Evolutionary conservation across 257 asterid species (phyloP).

Genomic region (Plantago major): DNA sequence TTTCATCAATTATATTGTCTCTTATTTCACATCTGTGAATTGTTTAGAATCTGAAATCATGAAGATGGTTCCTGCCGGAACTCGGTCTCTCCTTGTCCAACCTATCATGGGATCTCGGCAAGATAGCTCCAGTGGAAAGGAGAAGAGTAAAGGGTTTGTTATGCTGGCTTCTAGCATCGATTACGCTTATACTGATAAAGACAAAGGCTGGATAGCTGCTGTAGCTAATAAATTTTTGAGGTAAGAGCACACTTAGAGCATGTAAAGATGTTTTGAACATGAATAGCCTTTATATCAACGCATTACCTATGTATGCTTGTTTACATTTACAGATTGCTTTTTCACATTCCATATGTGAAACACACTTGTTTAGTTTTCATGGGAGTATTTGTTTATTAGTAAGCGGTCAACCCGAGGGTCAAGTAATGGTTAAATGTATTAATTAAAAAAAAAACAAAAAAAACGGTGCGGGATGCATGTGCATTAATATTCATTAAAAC

Average conservation of each 20-base stretch:
- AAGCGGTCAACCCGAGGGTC: too few relatives aligned
- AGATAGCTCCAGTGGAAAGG: constrained; percentile 22
- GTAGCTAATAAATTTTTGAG: constrained; percentile 64
- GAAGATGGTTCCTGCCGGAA: constrained; percentile 75
- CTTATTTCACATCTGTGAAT: constrained; percentile 8
- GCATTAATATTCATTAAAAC: too few relatives aligned
- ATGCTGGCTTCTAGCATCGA: constrained; percentile 69
- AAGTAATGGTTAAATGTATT: too few relatives aligned
- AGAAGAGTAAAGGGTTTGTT: constrained; percentile 49
- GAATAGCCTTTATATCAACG: too few relatives aligned
- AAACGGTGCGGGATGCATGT: too few relatives aligned
- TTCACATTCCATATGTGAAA: too few relatives aligned
- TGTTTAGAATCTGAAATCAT: constrained; percentile 43
- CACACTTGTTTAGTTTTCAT: too few relatives aligned
- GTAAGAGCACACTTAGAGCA: constrained; percentile 14
- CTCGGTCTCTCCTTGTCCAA: constrained; percentile 65
- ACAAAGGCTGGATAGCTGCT: constrained; percentile 72
- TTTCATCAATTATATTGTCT: constrained; percentile 15
- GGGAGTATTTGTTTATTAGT: too few relatives aligned
- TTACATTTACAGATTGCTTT: too few relatives aligned
- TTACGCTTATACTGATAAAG: constrained; percentile 61
- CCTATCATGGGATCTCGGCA: constrained; percentile 39
- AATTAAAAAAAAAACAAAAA: too few relatives aligned
- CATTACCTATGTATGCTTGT: too few relatives aligned
- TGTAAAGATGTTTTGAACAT: too few relatives aligned